Base-by-base conservation (phyloP, 768 basidiomycete species). In the Cubamyces lactineus region DNA sequence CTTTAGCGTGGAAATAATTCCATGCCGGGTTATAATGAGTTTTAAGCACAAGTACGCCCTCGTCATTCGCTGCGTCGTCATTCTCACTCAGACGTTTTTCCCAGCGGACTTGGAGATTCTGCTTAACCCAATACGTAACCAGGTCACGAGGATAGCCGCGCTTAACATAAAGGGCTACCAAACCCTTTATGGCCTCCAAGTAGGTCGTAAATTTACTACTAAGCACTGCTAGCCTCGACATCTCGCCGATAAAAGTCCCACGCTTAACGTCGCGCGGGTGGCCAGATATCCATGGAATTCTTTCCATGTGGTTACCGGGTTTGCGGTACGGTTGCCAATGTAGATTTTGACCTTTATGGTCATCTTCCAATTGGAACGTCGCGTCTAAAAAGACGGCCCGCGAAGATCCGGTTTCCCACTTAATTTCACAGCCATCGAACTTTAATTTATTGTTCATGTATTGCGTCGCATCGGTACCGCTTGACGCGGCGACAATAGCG, bases 1-100 rank as follows among this genome's bases (percentile, higher is more conserved):
- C 69, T 28, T 61, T 66, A 40, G 71, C 72, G 53, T 63, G 58
- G 61, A 76, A 75, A 52, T 69, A 73, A 72, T 75, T 72, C 75
- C 74, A 76, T 40, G 67, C 71, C 11, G 70, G 62, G 58, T 76
- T 73, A 58, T 68, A 75, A 9, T 64, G 21, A 2, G 74, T 64
- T 62, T 74, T 76, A 15, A 76, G 63, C 15, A 76, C 74, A 40
- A 74, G 68, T 56, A 74, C 70, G 21, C 59, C 45, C 48, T 59
- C 40, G 49, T 56, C 21, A 24, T 21, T 11, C 50, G 30, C 48
- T 21, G 23, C 34, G n/a, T 26, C 55, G 55, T 3, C 16, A 23
- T 52, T 57, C 42, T 53, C 66, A 34, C 53, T 42, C 12, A 73
- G 57, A 13, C 73, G 48, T 23, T 72, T 70, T 38, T 72, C 50